Conservation (phyloP, 1,284 basidiomycete species). For the Tilletiopsis washingtonensis region DNA sequence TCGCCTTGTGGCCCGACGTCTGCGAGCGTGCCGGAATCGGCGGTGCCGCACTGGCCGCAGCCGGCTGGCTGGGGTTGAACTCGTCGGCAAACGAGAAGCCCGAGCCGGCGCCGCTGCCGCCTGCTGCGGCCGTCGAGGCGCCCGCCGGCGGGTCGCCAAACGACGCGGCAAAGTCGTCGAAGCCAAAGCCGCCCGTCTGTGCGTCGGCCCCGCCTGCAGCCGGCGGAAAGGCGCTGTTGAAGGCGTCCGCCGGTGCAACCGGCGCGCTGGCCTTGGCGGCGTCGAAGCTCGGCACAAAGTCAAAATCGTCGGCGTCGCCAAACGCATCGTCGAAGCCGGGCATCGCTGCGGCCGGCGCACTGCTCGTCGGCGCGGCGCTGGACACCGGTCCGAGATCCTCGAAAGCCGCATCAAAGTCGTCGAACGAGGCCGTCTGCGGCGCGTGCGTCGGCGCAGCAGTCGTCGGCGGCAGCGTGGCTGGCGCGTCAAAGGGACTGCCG, state of each 20-base stretch:
- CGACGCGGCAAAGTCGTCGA: conserved; percentile 33
- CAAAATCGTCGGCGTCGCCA: conserved; percentile 35
- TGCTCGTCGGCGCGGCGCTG: neutral
- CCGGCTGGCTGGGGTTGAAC: conserved; percentile 15
- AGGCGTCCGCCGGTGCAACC: conserved; percentile 6
- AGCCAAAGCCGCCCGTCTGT: conserved; percentile 17
- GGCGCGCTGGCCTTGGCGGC: conserved; percentile 4
- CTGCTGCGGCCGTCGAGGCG: conserved; percentile 4
- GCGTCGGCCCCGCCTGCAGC: neutral
- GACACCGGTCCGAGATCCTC: conserved; percentile 33
- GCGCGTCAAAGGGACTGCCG: neutral
- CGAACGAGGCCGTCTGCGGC: conserved; percentile 10
- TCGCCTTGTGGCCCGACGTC: conserved; percentile 1
- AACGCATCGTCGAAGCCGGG: conserved; percentile 38
- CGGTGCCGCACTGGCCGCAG: neutral
- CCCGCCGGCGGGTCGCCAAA: conserved; percentile 16
- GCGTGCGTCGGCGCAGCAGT: neutral
- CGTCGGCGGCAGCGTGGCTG: neutral
- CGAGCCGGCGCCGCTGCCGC: conserved; percentile 13
- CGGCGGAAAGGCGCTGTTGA: conserved; percentile 1
- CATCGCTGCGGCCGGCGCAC: neutral
- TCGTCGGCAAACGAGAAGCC: conserved; percentile 40
- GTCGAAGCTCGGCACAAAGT: conserved; percentile 40
- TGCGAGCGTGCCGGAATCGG: neutral
- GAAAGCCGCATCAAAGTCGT: conserved; percentile 46